Evolutionary conservation across 2,329 filamentous ascomycete genomes (phyloP).

Genomic region (Tolypocladium pustulatum): DNA sequence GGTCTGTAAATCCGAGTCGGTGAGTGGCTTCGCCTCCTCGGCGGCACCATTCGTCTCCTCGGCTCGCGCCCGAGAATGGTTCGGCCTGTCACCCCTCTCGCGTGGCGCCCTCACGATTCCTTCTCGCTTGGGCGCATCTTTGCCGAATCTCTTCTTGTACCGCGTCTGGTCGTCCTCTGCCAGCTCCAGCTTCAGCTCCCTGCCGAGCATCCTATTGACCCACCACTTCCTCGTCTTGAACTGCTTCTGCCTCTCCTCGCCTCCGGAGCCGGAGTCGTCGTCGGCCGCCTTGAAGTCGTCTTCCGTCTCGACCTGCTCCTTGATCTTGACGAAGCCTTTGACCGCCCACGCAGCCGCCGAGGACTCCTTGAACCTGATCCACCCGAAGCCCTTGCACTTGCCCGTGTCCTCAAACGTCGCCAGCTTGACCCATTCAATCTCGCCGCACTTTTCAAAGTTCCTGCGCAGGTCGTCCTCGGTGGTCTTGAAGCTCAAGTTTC

Average conservation of each 20-base stretch:
- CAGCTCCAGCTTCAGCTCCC: slow-evolving; percentile 78
- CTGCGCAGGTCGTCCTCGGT: slow-evolving; percentile 70
- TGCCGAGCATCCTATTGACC: slow-evolving; percentile 73
- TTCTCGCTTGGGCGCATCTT: slow-evolving; percentile 39
- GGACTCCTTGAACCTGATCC: slow-evolving; percentile 80
- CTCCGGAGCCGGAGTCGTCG: slow-evolving; percentile 18
- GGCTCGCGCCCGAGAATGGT: slow-evolving; percentile 5
- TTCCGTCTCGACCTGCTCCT: slow-evolving; percentile 52
- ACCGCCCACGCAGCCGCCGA: slow-evolving; percentile 61
- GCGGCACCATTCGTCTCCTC: slow-evolving; percentile 6
- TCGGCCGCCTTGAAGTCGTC: slow-evolving; percentile 46
- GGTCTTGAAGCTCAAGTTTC: slow-evolving; percentile 74
- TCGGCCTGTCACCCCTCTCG: slow-evolving; percentile 28
- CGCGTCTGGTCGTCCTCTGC: slow-evolving; percentile 82
- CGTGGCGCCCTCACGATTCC: slow-evolving; percentile 15
- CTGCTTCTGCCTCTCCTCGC: slow-evolving; percentile 34
- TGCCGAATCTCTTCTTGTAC: slow-evolving; percentile 91
- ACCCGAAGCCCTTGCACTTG: slow-evolving; percentile 96
- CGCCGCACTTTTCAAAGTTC: slow-evolving; percentile 79
- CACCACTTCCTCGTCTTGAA: slow-evolving; percentile 63
- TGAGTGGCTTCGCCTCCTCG: slow-evolving; percentile 26
- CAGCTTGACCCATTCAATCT: slow-evolving; percentile 72
- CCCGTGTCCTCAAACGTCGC: slow-evolving; percentile 94
- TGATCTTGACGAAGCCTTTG: slow-evolving; percentile 67
- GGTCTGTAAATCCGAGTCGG: slow-evolving; percentile 35